These are phyloP conservation scores for Dothistroma septosporum DNA, from an alignment of 2,329 filamentous ascomycete species.

Conservation along the genomic window DNA sequence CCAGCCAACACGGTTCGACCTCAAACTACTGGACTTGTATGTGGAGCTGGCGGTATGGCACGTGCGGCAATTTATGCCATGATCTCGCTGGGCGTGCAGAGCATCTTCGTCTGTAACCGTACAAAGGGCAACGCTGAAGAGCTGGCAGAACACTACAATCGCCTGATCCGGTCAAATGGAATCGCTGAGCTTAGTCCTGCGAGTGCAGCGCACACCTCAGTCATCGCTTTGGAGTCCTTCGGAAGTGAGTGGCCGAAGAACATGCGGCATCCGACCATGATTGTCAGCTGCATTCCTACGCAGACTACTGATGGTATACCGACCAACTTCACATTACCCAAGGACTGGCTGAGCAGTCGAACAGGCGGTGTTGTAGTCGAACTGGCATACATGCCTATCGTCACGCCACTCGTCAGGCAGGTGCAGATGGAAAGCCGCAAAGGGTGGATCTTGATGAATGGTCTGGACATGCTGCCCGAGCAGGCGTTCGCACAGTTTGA, in stretches of 20 bases:
- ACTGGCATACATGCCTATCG: conserved; percentile 65
- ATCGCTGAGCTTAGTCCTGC: conserved; percentile 22
- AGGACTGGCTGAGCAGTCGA: conserved; percentile 65
- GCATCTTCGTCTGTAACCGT: conserved; percentile 71
- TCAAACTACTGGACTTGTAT: conserved; percentile 51
- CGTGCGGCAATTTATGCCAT: conserved; percentile 73
- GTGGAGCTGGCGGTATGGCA: conserved; percentile 69
- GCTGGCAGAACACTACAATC: conserved; percentile 66
- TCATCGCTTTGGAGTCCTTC: conserved; percentile 57
- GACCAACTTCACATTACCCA: conserved; percentile 66
- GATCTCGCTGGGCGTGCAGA: conserved; percentile 70
- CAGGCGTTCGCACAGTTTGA: conserved; percentile 81
- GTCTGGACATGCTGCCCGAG: conserved; percentile 70
- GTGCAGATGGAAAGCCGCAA: conserved; percentile 56
- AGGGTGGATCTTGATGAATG: conserved; percentile 72
- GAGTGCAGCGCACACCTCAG: conserved; percentile 30
- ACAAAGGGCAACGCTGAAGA: conserved; percentile 63
- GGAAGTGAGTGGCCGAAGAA: conserved; percentile 62
- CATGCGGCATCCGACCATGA: conserved; percentile 64
- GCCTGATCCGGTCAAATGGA: conserved; percentile 40
- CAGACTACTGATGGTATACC: conserved; percentile 63
- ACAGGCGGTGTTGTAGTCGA: conserved; percentile 69
- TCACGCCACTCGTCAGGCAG: conserved; percentile 67
- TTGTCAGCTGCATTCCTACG: conserved; percentile 72
- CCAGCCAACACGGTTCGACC: conserved; percentile 59